A percentile compares a stretch with the other conserved stretches of the same genome.
These are phyloP conservation scores for Blastobotrys petasosporus DNA, from an alignment of 1,139 yeast species.

Conservation along the genomic window DNA sequence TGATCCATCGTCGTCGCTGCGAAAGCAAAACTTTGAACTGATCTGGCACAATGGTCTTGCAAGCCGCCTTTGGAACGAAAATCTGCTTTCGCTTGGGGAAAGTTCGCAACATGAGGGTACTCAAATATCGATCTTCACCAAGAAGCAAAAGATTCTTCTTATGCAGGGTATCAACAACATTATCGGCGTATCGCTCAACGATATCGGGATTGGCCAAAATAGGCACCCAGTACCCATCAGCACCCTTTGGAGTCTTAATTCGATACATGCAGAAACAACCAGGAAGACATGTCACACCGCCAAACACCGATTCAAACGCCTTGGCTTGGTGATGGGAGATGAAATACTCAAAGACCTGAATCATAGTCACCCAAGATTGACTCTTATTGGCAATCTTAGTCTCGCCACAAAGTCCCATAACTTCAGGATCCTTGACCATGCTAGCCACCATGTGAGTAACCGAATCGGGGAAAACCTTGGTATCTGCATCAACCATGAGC, in stretches of 20 bases:
- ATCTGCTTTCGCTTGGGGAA: conserved; percentile 33
- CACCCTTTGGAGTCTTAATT: conserved; percentile 47
- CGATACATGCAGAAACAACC: conserved; percentile 37
- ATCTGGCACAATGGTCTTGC: conserved; percentile 33
- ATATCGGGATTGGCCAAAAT: conserved; percentile 33
- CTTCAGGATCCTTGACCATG: conserved; percentile 29
- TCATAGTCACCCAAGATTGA: conserved; percentile 35
- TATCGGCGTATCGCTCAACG: conserved; percentile 32
- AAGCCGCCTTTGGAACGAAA: conserved; percentile 33
- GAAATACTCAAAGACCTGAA: conserved; percentile 36
- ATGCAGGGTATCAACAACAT: conserved; percentile 32
- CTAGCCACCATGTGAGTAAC: conserved; percentile 30
- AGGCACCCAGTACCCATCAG: conserved; percentile 69
- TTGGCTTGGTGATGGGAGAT: conserved; percentile 35
- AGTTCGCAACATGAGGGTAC: conserved; percentile 33
- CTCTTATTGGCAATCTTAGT: conserved; percentile 32
- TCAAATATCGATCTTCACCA: conserved; percentile 35
- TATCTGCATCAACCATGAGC: conserved; percentile 36
- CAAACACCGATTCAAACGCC: conserved; percentile 36
- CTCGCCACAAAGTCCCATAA: conserved; percentile 36
- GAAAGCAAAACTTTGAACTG: conserved; percentile 31
- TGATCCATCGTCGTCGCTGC: conserved; percentile 38
- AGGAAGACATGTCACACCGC: conserved; percentile 36
- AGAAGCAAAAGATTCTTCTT: conserved; percentile 32
- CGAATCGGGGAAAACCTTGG: conserved; percentile 32